phyloP scores from a whole-genome alignment of 2,329 filamentous ascomycete species.

The Pestalotiopsis sp. region DNA sequence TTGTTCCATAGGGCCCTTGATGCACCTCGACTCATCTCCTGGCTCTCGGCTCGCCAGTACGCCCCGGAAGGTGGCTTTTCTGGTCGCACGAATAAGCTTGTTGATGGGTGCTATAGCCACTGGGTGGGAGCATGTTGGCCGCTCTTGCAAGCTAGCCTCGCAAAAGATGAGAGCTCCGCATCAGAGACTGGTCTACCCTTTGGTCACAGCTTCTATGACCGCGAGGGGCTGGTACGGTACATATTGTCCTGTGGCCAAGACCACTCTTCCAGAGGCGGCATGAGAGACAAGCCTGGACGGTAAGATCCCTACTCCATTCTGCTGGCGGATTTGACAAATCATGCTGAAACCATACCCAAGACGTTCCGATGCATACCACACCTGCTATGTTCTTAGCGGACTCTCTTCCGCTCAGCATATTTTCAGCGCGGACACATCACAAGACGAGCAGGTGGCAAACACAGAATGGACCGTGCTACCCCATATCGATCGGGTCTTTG shows the following conservation, averaged over 20 bases:
- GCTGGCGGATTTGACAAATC: not conserved
- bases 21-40: constrained; percentile 75
- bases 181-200: constrained; percentile 23
- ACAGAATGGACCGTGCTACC: constrained; percentile 45
- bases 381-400: constrained; percentile 87
- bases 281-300: constrained; percentile 93
- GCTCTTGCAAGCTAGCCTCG: constrained; percentile 78
- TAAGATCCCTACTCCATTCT: constrained; percentile 47
- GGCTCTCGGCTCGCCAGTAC: constrained; percentile 89
- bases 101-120: constrained; percentile 97
- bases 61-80: constrained; percentile 90
- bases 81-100: constrained; percentile 94
- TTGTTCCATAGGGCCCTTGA: constrained; percentile 67
- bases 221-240: constrained; percentile 84
- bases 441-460: constrained; percentile 42
- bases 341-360: constrained; percentile 41
- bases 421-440: constrained; percentile 36
- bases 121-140: constrained; percentile 98
- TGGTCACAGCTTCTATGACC: constrained; percentile 61
- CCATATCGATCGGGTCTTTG: constrained; percentile 64
- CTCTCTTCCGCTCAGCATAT: constrained; percentile 80
- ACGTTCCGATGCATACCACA: constrained; percentile 85
- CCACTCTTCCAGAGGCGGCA: constrained; percentile 68
- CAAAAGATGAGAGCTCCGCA: constrained; percentile 43
- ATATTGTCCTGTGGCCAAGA: constrained; percentile 89